A percentile compares a stretch with the other conserved stretches of the same genome.
Conservation (phyloP, 352 stramenopile species). For the Pythium plurisporium region DNA sequence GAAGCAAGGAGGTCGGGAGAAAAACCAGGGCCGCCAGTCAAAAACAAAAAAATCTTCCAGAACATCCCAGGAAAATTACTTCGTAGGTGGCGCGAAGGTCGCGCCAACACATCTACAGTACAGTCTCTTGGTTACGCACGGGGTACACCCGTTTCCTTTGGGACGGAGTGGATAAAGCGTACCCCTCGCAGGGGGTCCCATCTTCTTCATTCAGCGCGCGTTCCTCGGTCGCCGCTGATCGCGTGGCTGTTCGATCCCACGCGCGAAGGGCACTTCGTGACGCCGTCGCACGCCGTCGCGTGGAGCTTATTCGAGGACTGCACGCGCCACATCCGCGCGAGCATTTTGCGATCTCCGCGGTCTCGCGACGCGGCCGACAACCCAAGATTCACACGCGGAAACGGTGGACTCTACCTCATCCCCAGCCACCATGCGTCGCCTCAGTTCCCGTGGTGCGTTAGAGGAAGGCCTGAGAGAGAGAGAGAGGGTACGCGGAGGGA, state of each 20-base stretch:
- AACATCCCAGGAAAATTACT: conserved; percentile 1
- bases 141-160: background rate
- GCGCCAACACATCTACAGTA: conserved; percentile 3
- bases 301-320: background rate
- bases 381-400: background rate
- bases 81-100: background rate
- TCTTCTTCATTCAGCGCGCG: no score
- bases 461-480: background rate
- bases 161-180: no score
- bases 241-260: conserved; percentile 6
- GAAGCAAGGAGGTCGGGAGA: no score
- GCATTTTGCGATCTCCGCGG: conserved; percentile 10
- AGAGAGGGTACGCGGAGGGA: background rate
- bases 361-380: background rate
- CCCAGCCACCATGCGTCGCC: conserved; percentile 15
- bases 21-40: no score
- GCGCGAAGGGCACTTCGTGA: background rate
- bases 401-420: background rate
- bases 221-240: no score
- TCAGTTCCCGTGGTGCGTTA: conserved; percentile 19
- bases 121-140: no score
- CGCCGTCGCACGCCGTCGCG: background rate
- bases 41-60: background rate
- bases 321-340: background rate
- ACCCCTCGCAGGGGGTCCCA: no score